These are phyloP conservation scores for Sarcocystis neurona DNA, from an alignment of 169 alveolate species.

Conservation along the genomic window DNA sequence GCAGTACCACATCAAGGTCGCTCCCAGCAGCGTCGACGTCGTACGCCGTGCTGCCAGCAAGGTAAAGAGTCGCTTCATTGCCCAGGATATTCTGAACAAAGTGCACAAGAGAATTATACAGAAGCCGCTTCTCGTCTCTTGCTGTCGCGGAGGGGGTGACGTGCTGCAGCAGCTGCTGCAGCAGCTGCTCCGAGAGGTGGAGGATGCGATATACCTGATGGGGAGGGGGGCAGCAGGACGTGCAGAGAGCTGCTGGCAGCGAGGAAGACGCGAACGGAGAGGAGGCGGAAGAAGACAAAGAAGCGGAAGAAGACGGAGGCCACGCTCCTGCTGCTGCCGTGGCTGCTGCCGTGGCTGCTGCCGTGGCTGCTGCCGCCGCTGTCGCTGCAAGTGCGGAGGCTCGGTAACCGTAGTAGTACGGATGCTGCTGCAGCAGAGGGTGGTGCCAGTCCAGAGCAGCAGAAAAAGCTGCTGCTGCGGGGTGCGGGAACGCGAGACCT, in stretches of 20 bases:
- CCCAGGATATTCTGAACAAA: conserved; percentile 71
- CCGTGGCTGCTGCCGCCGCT: background rate
- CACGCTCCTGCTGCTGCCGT: conserved; percentile 1
- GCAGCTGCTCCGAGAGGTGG: conserved; percentile 49
- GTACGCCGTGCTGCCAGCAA: conserved; percentile 82
- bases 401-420: too few species aligned
- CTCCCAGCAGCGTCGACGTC: conserved; percentile 78
- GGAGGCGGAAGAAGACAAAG: background rate
- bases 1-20: conserved; percentile 79
- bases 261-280: background rate
- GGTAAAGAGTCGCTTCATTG: conserved; percentile 67
- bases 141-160: conserved; percentile 58
- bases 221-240: background rate
- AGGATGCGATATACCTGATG: conserved; percentile 38
- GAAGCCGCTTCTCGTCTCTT: conserved; percentile 44
- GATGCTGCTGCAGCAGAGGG: too few species aligned
- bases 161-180: conserved; percentile 55
- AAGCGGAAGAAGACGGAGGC: background rate
- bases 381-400: background rate
- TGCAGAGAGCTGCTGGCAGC: background rate
- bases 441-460: too few species aligned
- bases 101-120: conserved; percentile 56
- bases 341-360: background rate
- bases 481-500: background rate
- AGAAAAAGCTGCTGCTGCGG: background rate